A percentile compares a stretch with the other conserved stretches of the same genome.
Evolutionary conservation across 352 stramenopile genomes (phyloP).

Genomic region (Phytophthora cactorum): DNA sequence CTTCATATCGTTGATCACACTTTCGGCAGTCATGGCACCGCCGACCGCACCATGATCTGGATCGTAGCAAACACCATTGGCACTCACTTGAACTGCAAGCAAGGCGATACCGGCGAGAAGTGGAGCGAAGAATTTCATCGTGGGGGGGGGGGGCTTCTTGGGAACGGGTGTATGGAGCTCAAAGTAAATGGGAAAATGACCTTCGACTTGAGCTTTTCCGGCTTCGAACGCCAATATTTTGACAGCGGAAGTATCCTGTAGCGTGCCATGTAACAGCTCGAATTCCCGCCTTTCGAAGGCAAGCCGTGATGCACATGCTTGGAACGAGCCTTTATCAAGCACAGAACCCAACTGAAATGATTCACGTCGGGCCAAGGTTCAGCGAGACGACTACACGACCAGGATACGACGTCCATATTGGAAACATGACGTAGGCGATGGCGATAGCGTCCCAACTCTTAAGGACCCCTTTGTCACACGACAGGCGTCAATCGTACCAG

Average conservation of each 20-base stretch:
- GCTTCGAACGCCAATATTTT: slow-evolving; percentile 12
- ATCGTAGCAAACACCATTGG: slow-evolving; percentile 74
- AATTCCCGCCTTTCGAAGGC: slow-evolving; percentile 30
- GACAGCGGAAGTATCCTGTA: slow-evolving; percentile 22
- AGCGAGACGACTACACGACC: slow-evolving; percentile 6
- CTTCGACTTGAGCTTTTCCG: slow-evolving; percentile 10
- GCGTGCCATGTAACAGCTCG: slow-evolving; percentile 32
- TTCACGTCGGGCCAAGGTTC: neutral
- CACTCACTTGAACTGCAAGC: slow-evolving; percentile 37
- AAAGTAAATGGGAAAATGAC: slow-evolving; percentile 32
- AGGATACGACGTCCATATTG: neutral
- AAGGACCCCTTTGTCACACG: slow-evolving; percentile 11
- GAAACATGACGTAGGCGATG: slow-evolving; percentile 8
- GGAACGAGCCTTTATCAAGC: slow-evolving; percentile 14
- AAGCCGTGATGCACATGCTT: neutral
- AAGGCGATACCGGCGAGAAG: slow-evolving; percentile 28
- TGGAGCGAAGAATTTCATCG: slow-evolving; percentile 47
- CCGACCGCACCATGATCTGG: slow-evolving; percentile 42
- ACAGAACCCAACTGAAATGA: slow-evolving; percentile 26
- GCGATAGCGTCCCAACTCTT: neutral
- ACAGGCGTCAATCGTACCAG: slow-evolving; percentile 4
- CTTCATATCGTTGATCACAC: slow-evolving; percentile 47
- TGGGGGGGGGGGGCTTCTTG: neutral
- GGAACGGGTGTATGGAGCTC: slow-evolving; percentile 4
- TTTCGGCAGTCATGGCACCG: slow-evolving; percentile 26